Base-by-base conservation (phyloP, 768 basidiomycete species). In the Mycena pura region DNA sequence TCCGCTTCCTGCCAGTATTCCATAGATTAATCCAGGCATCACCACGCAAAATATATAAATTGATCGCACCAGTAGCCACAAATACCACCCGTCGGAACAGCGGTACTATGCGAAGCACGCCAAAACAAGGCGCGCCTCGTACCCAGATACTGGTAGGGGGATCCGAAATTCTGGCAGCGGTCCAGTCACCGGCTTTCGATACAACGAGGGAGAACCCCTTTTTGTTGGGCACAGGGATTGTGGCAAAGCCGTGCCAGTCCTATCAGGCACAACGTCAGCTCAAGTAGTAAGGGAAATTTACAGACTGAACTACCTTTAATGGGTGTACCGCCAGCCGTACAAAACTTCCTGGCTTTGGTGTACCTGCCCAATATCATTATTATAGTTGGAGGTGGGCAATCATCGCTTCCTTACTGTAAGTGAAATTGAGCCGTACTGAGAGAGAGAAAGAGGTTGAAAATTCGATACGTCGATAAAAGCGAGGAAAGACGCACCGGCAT, bases 241-340 rank as follows among this genome's bases (percentile, higher is more conserved):
- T 83, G 4, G 84, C 85, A 67, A 86, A 86, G 10, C 80, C 80
- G 60, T 86, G 85, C 84, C 85, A 86, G 70, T 87, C 85, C n/a
- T n/a, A n/a, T n/a, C n/a, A n/a, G n/a, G n/a, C n/a, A n/a, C n/a
- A n/a, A n/a, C n/a, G n/a, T n/a, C n/a, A n/a, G n/a, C n/a, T n/a
- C n/a, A n/a, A n/a, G n/a, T n/a, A n/a, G n/a, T n/a, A n/a, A n/a
- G n/a, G n/a, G n/a, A n/a, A n/a, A n/a, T n/a, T n/a, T n/a, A n/a
- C n/a, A n/a, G n/a, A n/a, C n/a, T 85, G 84, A 84, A 84, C 85
- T 69, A 86, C 84, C 43, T 80, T 70, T 36, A 85, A 75, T 17
- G 85, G 86, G 47, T 73, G 72, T 36, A 82, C 78, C 1, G 81
- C 78, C 51, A 82, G 70, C 41, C 80, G 77, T 29, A 78, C 77